Conservation (phyloP, 192 early-diverging fungal species). For the Dispira simplex region DNA sequence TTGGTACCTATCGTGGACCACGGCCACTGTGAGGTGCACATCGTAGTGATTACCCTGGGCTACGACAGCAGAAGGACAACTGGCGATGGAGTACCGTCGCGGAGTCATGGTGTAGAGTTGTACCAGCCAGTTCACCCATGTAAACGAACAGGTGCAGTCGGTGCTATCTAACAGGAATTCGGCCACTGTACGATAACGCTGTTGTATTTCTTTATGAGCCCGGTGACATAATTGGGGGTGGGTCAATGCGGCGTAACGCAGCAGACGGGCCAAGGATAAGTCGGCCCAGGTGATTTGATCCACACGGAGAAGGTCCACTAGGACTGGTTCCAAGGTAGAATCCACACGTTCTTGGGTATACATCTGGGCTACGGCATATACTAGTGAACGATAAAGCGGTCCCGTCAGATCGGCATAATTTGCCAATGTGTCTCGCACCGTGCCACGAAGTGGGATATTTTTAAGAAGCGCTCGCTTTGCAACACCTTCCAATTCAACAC, state of each 20-base stretch:
- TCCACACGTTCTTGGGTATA: too few species aligned
- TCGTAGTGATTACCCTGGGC: background rate
- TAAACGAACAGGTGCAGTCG: background rate
- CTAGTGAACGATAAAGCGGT: background rate
- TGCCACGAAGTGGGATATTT: background rate
- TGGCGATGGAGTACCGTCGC: background rate
- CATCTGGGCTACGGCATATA: background rate
- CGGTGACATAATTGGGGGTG: background rate
- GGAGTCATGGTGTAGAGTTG: background rate
- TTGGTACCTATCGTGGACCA: constrained; percentile 1
- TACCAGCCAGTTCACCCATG: background rate
- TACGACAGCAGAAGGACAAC: background rate
- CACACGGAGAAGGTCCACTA: too few species aligned
- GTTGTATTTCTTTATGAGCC: background rate
- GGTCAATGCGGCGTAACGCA: background rate
- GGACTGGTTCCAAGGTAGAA: too few species aligned
- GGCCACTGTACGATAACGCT: background rate
- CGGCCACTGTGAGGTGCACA: constrained; percentile 7
- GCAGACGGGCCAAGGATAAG: background rate
- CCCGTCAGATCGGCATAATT: constrained; percentile 4
- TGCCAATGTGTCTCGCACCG: background rate
- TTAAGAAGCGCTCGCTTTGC: background rate
- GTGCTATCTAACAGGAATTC: background rate
- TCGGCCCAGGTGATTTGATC: background rate
- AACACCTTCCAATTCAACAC: background rate